Percentiles rank a stretch among this genome's conserved stretches.
Evolutionary conservation across 2,329 filamentous ascomycete species (phyloP).

Genomic region (Apiospora aurea): DNA sequence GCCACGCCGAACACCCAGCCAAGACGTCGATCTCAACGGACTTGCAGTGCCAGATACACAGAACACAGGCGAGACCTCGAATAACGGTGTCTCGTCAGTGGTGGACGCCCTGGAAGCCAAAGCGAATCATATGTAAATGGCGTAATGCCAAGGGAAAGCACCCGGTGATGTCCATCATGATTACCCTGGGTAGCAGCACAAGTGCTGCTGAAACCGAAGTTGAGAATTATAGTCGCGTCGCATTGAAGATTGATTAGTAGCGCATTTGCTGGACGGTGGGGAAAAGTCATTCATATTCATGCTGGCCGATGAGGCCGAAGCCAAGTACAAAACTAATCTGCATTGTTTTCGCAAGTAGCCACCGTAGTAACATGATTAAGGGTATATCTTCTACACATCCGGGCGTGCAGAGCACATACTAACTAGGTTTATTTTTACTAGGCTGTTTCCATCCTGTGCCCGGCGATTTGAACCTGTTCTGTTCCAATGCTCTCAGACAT

Average conservation of each 20-base stretch:
- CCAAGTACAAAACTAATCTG: slow-evolving; percentile 1
- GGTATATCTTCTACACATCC: not conserved
- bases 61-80: slow-evolving; percentile 1
- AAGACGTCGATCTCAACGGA: slow-evolving; percentile 45
- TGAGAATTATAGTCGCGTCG: not conserved
- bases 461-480: not conserved
- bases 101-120: slow-evolving; percentile 29
- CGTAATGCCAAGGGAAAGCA: not conserved
- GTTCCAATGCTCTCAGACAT: not conserved
- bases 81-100: slow-evolving; percentile 34
- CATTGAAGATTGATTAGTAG: not conserved
- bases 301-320: slow-evolving; percentile 9
- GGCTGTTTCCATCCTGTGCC: not conserved
- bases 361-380: not conserved
- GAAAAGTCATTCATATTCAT: slow-evolving; percentile 19
- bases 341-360: not conserved
- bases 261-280: slow-evolving; percentile 12
- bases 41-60: not conserved
- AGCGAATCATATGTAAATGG: slow-evolving; percentile 21
- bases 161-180: not conserved
- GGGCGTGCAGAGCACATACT: not conserved
- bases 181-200: not conserved
- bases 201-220: not conserved
- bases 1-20: slow-evolving; percentile 53
- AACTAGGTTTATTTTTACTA: too few relatives aligned